Evolutionary conservation across 768 basidiomycete genomes (phyloP).

Genomic region (Termitomyces sp.): DNA sequence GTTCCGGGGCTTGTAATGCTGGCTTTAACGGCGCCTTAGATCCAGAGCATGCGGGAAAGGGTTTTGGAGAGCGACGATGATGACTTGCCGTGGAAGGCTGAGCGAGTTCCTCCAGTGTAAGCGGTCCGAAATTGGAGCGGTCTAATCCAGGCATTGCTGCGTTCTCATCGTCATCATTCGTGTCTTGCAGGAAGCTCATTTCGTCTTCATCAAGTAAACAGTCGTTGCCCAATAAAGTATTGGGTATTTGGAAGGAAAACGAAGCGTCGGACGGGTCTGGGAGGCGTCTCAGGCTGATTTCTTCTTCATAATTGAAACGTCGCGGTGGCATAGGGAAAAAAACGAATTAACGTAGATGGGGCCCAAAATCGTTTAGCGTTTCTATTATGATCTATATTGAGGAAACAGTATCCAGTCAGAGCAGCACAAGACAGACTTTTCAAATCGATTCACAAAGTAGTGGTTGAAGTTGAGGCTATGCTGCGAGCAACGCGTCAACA

Average conservation of each 20-base stretch:
- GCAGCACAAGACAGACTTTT: not conserved
- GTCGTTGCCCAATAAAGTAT: constrained; percentile 33
- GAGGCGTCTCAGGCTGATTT: constrained; percentile 47
- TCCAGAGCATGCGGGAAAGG: not conserved
- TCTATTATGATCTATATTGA: not conserved
- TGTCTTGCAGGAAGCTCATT: constrained; percentile 40
- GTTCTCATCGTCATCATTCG: constrained; percentile 24
- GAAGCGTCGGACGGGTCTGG: constrained; percentile 50
- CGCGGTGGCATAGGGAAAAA: constrained; percentile 17
- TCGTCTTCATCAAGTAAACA: constrained; percentile 48
- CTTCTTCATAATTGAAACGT: constrained; percentile 25
- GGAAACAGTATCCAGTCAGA: not conserved
- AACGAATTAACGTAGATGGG: not conserved
- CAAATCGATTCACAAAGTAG: not conserved
- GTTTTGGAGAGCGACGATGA: not conserved
- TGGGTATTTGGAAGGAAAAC: constrained; percentile 54
- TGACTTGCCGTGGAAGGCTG: not conserved
- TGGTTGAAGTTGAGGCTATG: not conserved
- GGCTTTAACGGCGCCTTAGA: constrained; percentile 4
- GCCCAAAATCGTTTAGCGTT: not conserved
- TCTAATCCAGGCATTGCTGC: constrained; percentile 27
- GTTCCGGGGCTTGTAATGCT: constrained; percentile 3
- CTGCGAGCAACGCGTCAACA: not conserved
- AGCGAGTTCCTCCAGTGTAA: constrained; percentile 34
- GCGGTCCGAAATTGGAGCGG: constrained; percentile 21